phyloP scores from a whole-genome alignment of 1,284 basidiomycete genomes.

The Pisolithus thermaeus region DNA sequence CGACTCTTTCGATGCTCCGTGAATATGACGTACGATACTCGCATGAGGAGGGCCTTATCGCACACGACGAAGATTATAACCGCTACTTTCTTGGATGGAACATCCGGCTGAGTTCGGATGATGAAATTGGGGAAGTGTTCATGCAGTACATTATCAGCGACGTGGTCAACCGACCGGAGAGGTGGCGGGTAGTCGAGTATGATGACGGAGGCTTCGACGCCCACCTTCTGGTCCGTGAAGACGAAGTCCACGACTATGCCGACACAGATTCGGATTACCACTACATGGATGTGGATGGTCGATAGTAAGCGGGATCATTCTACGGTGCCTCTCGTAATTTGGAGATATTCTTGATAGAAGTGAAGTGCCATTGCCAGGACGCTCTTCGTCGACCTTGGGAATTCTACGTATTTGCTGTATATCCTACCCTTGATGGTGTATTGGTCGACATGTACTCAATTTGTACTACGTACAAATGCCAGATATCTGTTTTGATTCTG shows the following conservation, averaged over 20 bases:
- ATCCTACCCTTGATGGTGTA: no score
- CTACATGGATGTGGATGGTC: slow-evolving; percentile 11
- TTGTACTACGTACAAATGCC: no score
- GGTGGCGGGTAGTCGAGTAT: slow-evolving; percentile 42
- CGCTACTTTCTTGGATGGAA: slow-evolving; percentile 63
- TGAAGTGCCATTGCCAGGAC: background rate
- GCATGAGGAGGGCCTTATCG: slow-evolving; percentile 46
- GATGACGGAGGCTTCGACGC: slow-evolving; percentile 38
- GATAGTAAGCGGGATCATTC: background rate
- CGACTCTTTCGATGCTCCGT: slow-evolving; percentile 51
- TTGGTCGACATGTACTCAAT: no score
- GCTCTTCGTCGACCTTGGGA: background rate
- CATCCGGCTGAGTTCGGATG: slow-evolving; percentile 42
- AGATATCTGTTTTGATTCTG: no score
- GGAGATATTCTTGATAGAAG: background rate
- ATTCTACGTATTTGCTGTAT: background rate
- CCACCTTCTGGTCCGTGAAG: slow-evolving; percentile 39
- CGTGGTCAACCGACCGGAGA: slow-evolving; percentile 40
- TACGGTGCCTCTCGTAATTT: background rate
- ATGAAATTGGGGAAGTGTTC: slow-evolving; percentile 46
- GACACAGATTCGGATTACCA: slow-evolving; percentile 53
- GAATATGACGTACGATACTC: slow-evolving; percentile 50
- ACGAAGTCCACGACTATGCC: slow-evolving; percentile 40
- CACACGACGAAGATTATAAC: slow-evolving; percentile 34
- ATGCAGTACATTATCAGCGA: slow-evolving; percentile 46